These are phyloP conservation scores for Aspergillus vadensis DNA, from an alignment of 2,329 filamentous ascomycete genomes.

Conservation along the genomic window DNA sequence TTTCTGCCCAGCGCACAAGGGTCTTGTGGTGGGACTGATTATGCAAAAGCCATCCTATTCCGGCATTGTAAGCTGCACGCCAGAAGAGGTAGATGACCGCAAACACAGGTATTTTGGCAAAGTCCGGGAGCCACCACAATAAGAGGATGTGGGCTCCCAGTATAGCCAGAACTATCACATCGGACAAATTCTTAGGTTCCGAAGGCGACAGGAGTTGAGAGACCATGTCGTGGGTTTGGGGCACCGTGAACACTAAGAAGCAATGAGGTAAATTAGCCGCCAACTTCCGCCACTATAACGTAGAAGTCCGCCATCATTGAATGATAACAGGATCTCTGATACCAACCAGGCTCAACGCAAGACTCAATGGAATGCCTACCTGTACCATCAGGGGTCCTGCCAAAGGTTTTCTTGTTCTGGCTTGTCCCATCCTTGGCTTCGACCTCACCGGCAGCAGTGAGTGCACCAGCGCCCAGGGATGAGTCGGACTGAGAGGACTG, in stretches of 20 bases:
- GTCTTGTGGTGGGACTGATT: conserved; percentile 87
- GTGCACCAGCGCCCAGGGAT: conserved; percentile 51
- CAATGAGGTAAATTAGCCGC: conserved; percentile 10
- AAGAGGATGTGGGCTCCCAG: conserved; percentile 73
- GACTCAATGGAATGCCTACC: conserved; percentile 59
- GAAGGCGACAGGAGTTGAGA: conserved; percentile 92
- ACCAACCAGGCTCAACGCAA: conserved; percentile 1
- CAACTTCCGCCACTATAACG: neutral
- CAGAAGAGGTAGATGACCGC: conserved; percentile 87
- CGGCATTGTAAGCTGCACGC: conserved; percentile 88
- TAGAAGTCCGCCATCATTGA: neutral
- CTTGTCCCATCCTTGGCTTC: conserved; percentile 52
- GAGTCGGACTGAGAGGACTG: conserved; percentile 43
- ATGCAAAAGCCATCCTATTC: conserved; percentile 86
- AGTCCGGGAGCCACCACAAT: conserved; percentile 71
- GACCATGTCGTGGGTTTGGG: conserved; percentile 97
- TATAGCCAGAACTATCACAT: conserved; percentile 76
- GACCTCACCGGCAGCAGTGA: conserved; percentile 33
- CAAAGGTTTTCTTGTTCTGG: conserved; percentile 76
- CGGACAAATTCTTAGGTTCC: conserved; percentile 92
- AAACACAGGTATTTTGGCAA: conserved; percentile 73
- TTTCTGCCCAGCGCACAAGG: conserved; percentile 83
- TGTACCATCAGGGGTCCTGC: conserved; percentile 85
- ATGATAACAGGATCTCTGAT: neutral
- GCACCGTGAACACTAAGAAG: conserved; percentile 84